Base-by-base conservation (phyloP, 441 rosid genomes). In the Gossypium lobatum region DNA sequence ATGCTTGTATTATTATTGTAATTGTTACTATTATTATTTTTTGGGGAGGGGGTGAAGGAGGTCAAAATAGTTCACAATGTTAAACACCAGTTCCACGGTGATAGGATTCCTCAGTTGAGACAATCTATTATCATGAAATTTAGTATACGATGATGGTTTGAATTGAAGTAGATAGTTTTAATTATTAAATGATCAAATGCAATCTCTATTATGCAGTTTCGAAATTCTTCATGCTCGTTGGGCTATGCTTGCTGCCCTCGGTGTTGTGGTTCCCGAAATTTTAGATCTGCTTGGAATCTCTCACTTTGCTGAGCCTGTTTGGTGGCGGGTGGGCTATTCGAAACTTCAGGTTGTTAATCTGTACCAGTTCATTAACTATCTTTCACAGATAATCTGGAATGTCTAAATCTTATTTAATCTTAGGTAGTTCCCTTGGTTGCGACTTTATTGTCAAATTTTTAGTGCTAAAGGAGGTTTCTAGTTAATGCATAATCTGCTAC, bases 201-300 rank as follows among this genome's bases (percentile, higher is more conserved):
- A n/a, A 62, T 6, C 60, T 68, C 69, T 53, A 45, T 77, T 54
- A 9, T 74, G 83, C 90, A 95, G 97, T 84, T 92, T 92, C 67
- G 94, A 95, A 78, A 89, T 91, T 86, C 88, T 91, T 62, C 98
- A 94, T 80, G 97, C 97, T 72, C 93, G 97, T 45, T 94, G 98
- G 98, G 98, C 94, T 52, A 92, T 94, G 98, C 95, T 91, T 82
- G 97, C 93, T 59, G 87, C 97, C 28, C 86, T 92, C 25, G 97
- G 98, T 76, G 94, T 89, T 83, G 73, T 95, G n/a, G 75, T 92
- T 77, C 97, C 97, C 6, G 96, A 92, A 84, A 80, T 87, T 64
- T 81, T 92, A 18, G 91, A 91, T 80, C 81, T 86, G 37, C 42
- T 85, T 0, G 95, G 97, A 71, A 77, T 89, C 75, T 88, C 89